A percentile compares a stretch with the other conserved stretches of the same genome.
phyloP scores from a whole-genome alignment of 1,284 basidiomycete genomes.

The Cutaneotrichosporon cyanovorans region DNA sequence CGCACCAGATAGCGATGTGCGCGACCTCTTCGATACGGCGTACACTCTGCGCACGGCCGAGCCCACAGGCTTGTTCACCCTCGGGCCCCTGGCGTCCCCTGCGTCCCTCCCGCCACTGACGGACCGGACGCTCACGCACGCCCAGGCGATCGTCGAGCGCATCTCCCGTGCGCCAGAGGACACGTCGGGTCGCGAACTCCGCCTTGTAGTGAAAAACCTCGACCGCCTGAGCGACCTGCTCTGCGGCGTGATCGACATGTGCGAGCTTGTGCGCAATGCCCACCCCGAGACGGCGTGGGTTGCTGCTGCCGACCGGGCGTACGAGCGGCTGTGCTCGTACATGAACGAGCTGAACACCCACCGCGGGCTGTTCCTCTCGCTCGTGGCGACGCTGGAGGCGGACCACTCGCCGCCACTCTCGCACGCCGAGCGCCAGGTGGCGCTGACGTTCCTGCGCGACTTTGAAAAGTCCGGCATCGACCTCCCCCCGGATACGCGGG shows the following conservation, averaged over 20 bases:
- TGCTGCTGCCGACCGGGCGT: conserved; percentile 72
- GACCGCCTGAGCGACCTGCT: conserved; percentile 91
- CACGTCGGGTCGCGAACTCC: conserved; percentile 53
- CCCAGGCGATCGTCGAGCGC: conserved; percentile 44
- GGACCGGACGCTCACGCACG: conserved; percentile 36
- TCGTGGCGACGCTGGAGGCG: conserved; percentile 42
- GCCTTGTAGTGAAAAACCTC: conserved; percentile 83
- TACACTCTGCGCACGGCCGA: conserved; percentile 10
- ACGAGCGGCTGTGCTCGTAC: conserved; percentile 86
- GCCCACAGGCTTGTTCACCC: conserved; percentile 38
- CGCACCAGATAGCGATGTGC: conserved; percentile 7
- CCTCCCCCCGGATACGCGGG: conserved; percentile 66
- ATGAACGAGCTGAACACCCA: conserved; percentile 98
- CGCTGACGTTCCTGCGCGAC: conserved; percentile 88
- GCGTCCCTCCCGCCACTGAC: conserved; percentile 33
- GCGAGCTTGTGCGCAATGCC: conserved; percentile 85
- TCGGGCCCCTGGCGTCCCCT: conserved; percentile 34
- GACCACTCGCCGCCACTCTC: conserved; percentile 32
- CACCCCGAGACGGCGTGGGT: conserved; percentile 84
- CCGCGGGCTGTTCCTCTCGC: conserved; percentile 72
- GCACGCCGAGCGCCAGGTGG: conserved; percentile 57
- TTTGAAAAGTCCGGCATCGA: conserved; percentile 97
- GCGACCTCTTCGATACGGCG: conserved; percentile 10
- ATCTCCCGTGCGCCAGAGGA: conserved; percentile 35
- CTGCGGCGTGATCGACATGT: conserved; percentile 92